Conservation (phyloP, 371 early-diverging fungal species). For the Cokeromyces recurvatus region DNA sequence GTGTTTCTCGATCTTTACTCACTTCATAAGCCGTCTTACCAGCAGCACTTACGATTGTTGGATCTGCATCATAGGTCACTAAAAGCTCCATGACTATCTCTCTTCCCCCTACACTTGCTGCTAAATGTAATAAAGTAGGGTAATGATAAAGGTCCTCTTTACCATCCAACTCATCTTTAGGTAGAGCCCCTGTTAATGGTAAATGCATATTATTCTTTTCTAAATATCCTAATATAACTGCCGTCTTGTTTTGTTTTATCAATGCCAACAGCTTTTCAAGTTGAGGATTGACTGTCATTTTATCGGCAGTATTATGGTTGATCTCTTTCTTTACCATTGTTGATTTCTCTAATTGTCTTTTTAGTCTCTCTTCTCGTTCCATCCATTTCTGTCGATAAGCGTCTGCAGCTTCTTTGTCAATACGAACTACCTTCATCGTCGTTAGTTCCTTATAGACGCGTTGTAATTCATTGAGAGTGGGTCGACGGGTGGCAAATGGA, state of each 20-base stretch:
- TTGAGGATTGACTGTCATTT: slow-evolving; percentile 9
- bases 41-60: slow-evolving; percentile 58
- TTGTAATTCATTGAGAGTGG: slow-evolving; percentile 61
- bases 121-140: slow-evolving; percentile 72
- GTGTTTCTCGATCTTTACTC: slow-evolving; percentile 65
- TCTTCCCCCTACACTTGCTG: slow-evolving; percentile 49
- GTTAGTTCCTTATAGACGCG: slow-evolving; percentile 47
- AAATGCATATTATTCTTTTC: slow-evolving; percentile 32
- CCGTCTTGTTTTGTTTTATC: slow-evolving; percentile 53
- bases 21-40: slow-evolving; percentile 80
- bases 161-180: slow-evolving; percentile 34
- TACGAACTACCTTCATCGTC: slow-evolving; percentile 47
- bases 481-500: slow-evolving; percentile 78
- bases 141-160: slow-evolving; percentile 39
- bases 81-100: slow-evolving; percentile 63
- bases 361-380: slow-evolving; percentile 25
- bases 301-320: not conserved
- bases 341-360: slow-evolving; percentile 25
- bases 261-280: slow-evolving; percentile 40
- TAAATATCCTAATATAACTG: slow-evolving; percentile 34
- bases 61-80: slow-evolving; percentile 69
- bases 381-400: slow-evolving; percentile 20
- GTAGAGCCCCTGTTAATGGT: slow-evolving; percentile 29
- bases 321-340: slow-evolving; percentile 5
- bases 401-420: slow-evolving; percentile 33